Percentiles rank a stretch among this genome's conserved stretches.
Conservation (phyloP, 2,329 filamentous ascomycete species). For the Verticillium klebahnii region DNA sequence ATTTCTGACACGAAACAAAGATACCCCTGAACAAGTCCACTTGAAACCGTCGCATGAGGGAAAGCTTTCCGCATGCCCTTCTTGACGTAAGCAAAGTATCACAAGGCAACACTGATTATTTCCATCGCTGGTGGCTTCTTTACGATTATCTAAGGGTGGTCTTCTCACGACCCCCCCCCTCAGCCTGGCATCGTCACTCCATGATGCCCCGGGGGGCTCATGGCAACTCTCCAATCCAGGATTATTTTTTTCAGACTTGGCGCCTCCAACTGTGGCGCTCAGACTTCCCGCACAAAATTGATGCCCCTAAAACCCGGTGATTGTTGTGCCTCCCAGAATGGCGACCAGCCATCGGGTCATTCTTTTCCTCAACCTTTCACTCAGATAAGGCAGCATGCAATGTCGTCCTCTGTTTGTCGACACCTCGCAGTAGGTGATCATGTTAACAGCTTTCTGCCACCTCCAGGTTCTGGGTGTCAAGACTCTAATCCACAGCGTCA, state of each 20-base stretch:
- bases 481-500: background rate
- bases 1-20: background rate
- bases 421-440: background rate
- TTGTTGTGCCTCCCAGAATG: background rate
- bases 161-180: no score
- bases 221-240: background rate
- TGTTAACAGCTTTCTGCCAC: background rate
- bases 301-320: background rate
- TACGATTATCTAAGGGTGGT: no score
- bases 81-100: no score
- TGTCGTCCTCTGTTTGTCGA: background rate
- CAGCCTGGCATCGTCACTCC: no score
- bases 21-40: background rate
- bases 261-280: background rate
- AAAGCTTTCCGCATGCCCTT: no score
- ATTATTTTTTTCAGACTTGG: background rate
- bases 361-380: background rate
- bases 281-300: background rate
- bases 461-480: background rate
- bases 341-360: background rate
- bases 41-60: no score
- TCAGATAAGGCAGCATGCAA: background rate
- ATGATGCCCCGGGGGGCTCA: no score
- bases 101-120: no score
- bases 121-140: no score